Percentiles rank a stretch among this genome's conserved stretches.
phyloP scores from a whole-genome alignment of 371 early-diverging fungal species.

The Mucor mucedo region DNA sequence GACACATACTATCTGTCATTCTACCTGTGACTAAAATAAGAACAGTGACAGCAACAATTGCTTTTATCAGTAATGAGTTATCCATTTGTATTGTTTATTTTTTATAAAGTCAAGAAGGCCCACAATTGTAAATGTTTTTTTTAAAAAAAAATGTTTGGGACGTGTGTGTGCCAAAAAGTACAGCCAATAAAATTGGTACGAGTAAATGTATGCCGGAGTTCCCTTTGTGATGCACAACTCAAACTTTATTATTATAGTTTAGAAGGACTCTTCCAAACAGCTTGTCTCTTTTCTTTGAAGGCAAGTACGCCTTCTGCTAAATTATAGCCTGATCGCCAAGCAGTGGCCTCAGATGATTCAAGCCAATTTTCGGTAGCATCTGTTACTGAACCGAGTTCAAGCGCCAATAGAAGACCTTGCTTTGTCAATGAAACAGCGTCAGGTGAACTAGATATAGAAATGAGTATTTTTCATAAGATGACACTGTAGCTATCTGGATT shows the following conservation, averaged over 20 bases:
- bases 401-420: conserved; percentile 44
- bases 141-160: too few species aligned
- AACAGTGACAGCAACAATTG: conserved; percentile 12
- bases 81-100: conserved; percentile 6
- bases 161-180: too few species aligned
- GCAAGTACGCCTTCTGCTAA: conserved; percentile 48
- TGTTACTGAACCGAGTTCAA: conserved; percentile 45
- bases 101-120: too few species aligned
- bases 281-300: conserved; percentile 43
- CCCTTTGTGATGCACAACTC: not conserved
- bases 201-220: conserved; percentile 16
- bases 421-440: conserved; percentile 54
- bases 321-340: conserved; percentile 45
- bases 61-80: conserved; percentile 19
- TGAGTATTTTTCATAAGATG: not conserved
- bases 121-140: too few species aligned
- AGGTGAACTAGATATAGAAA: conserved; percentile 35
- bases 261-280: conserved; percentile 46
- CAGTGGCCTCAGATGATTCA: conserved; percentile 39
- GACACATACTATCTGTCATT: not conserved
- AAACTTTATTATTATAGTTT: conserved; percentile 13
- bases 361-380: conserved; percentile 46
- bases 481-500: not conserved
- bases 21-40: conserved; percentile 21
- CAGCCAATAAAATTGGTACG: too few species aligned